Percentiles rank a stretch among this genome's conserved stretches.
phyloP scores from a whole-genome alignment of 1,139 yeast species.

The Entelexis sorbosivorans region DNA sequence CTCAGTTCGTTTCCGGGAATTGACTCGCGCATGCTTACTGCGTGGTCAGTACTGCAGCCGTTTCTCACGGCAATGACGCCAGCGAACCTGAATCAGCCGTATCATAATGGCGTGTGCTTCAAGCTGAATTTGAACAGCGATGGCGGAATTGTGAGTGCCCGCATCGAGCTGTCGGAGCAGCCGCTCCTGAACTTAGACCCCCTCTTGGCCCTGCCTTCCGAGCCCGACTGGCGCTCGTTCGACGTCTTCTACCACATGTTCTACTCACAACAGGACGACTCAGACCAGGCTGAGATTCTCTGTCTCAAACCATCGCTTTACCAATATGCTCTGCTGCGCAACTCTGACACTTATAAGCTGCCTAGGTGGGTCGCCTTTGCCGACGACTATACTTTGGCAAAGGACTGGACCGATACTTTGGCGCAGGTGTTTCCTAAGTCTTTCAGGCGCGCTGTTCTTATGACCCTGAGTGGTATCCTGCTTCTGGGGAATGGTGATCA shows the following conservation, averaged over 20 bases:
- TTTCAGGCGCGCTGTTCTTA: constrained; percentile 29
- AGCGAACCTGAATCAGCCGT: constrained; percentile 30
- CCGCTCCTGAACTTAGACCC: constrained; percentile 30
- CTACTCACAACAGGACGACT: constrained; percentile 27
- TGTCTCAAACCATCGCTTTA: constrained; percentile 28
- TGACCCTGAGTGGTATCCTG: constrained; percentile 33
- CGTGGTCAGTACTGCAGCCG: constrained; percentile 33
- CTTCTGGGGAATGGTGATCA: constrained; percentile 30
- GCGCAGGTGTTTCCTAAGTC: constrained; percentile 31
- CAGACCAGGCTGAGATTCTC: constrained; percentile 26
- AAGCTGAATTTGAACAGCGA: constrained; percentile 28
- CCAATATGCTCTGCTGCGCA: constrained; percentile 28
- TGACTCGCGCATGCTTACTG: constrained; percentile 30
- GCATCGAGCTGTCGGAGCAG: constrained; percentile 28
- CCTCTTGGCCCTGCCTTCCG: constrained; percentile 27
- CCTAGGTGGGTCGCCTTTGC: constrained; percentile 33
- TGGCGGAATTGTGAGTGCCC: constrained; percentile 31
- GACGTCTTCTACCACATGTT: constrained; percentile 34
- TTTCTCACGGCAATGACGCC: constrained; percentile 34
- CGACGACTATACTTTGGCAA: constrained; percentile 33
- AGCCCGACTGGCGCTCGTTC: constrained; percentile 28
- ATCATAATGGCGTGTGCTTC: constrained; percentile 32
- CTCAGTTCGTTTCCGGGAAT: constrained; percentile 31
- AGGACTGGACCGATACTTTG: constrained; percentile 35
- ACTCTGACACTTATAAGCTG: constrained; percentile 29